phyloP scores from a whole-genome alignment of 176 grass and related monocot species.

The Urochloa ruziziensis region DNA sequence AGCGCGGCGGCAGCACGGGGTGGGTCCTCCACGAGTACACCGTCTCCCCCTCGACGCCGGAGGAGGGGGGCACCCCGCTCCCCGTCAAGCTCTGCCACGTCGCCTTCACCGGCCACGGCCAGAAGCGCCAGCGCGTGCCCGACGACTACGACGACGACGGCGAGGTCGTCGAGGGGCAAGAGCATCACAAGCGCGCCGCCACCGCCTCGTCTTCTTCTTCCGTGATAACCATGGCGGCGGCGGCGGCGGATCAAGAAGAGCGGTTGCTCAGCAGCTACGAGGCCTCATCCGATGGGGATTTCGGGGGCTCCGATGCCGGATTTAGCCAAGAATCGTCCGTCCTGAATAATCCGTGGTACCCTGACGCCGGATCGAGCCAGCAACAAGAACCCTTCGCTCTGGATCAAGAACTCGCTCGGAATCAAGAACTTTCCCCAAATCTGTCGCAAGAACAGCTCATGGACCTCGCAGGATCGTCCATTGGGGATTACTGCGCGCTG shows the following conservation, averaged over 20 bases:
- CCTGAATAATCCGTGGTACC: not conserved
- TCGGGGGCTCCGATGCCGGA: not conserved
- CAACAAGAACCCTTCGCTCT: not conserved
- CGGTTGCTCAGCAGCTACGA: not conserved
- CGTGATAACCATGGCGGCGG: not conserved
- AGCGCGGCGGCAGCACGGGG: not conserved
- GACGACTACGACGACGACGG: not conserved
- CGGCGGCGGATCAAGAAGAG: not conserved
- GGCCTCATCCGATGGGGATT: not conserved
- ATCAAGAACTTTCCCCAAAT: not conserved
- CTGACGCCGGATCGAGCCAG: not conserved
- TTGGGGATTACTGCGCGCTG: not conserved
- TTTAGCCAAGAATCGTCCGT: not conserved
- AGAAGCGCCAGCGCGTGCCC: conserved; percentile 2
- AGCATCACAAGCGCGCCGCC: not conserved
- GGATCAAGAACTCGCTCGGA: not conserved
- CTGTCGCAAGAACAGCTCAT: not conserved
- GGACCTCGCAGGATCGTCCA: not conserved
- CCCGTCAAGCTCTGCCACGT: conserved; percentile 11
- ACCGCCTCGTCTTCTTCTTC: not conserved
- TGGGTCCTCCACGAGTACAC: conserved; percentile 49
- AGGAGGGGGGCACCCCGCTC: too few relatives aligned
- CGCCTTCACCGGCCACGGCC: not conserved
- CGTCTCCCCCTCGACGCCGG: not conserved
- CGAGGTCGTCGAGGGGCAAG: too few relatives aligned